Evolutionary conservation across 345 rosid species (phyloP), one percentile per base, ranked within the genome.

Genomic region (Eucalyptus marginata): DNA sequence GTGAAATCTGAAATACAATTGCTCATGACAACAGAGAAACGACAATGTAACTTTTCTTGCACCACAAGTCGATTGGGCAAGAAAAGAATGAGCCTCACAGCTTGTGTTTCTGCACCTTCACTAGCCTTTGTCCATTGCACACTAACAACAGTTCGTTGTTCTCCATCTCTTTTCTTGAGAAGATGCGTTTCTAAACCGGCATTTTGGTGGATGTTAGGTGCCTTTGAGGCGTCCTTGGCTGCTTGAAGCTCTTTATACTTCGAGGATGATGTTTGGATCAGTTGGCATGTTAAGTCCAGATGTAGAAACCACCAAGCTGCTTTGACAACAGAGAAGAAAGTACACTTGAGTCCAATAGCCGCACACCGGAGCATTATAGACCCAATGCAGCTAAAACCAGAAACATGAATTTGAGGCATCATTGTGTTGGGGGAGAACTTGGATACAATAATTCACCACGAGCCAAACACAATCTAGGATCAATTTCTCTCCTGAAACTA

Each of bases 271-370:
- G 91, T 87, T 90, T 90, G 93, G 59, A 96, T 90, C 86, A 95
- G 84, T 51, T 96, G 94, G 89, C 92, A 97, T 8, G 94, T 94
- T 93, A 93, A 66, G 99, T 96, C 99, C 98, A 97, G 59, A 98
- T 94, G 95, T 89, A 97, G 96, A 98, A 95, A 46, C 99, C 96
- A 8, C 98, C 99, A 81, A 97, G 95, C 99, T 98, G 94, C 93
- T 76, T 36, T 10, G 47, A 36, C 27, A 76, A 7, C 47, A 40
- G 27, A 36, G 83, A 76, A 76, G 83, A 76, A 76, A 76, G 27
- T 40, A 76, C 83, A 76, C 83, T 20, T 33, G 83, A 0, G 80
- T 68, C 43, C 36, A 22, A 16, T 33, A 71, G 81, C 40, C 81
- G 5, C 47, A 20, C 14, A 36, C 83, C 3, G 1, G 43, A 8